phyloP scores from a whole-genome alignment of 257 asterid species.

The Scutellaria galericulata region DNA sequence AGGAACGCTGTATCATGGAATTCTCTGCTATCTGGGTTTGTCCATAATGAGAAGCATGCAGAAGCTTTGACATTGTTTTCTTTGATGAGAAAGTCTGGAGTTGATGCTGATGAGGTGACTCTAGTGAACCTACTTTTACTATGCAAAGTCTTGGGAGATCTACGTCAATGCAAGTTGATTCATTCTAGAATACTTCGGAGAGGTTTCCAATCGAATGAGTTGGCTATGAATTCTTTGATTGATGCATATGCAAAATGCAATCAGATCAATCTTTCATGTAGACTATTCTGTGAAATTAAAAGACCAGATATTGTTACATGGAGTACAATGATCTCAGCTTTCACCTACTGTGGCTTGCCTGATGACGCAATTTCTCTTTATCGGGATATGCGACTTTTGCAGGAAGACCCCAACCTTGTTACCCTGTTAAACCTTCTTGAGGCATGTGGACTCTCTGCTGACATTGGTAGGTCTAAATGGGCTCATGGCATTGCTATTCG shows the following conservation, averaged over 20 bases:
- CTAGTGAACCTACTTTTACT: slow-evolving; percentile 72
- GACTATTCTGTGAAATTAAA: slow-evolving; percentile 55
- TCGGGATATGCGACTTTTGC: slow-evolving; percentile 53
- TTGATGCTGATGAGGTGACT: slow-evolving; percentile 75
- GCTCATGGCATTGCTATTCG: slow-evolving; percentile 76
- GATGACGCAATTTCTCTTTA: slow-evolving; percentile 71
- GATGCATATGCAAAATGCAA: slow-evolving; percentile 82
- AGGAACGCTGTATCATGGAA: slow-evolving; percentile 80
- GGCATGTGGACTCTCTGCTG: slow-evolving; percentile 80
- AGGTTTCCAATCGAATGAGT: slow-evolving; percentile 63
- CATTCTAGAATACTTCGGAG: slow-evolving; percentile 61
- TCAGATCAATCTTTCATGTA: slow-evolving; percentile 60
- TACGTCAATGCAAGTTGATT: slow-evolving; percentile 62
- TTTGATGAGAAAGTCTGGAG: slow-evolving; percentile 58
- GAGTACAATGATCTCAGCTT: slow-evolving; percentile 95
- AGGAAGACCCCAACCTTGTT: slow-evolving; percentile 49
- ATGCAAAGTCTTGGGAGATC: slow-evolving; percentile 56
- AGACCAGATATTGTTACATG: slow-evolving; percentile 73
- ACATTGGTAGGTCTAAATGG: slow-evolving; percentile 59
- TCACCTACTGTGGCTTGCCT: slow-evolving; percentile 75
- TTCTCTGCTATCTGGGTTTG: slow-evolving; percentile 74
- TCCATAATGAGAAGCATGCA: slow-evolving; percentile 58
- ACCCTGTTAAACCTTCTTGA: slow-evolving; percentile 76
- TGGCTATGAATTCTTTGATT: slow-evolving; percentile 73
- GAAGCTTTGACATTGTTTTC: slow-evolving; percentile 63